Base-by-base conservation (phyloP, 139 green algal species). In the Haematococcus lacustris region DNA sequence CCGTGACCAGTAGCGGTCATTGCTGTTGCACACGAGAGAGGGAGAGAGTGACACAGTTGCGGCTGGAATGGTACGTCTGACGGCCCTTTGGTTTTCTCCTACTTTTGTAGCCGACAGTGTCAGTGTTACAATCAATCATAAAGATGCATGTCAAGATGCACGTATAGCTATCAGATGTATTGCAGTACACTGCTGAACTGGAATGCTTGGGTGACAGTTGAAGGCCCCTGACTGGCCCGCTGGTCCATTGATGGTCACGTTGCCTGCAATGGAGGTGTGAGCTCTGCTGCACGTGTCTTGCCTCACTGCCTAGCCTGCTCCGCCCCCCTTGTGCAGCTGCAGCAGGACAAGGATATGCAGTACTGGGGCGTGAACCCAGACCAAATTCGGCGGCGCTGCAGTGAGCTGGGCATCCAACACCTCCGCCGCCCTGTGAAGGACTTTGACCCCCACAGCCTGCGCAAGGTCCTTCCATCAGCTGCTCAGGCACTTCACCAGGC, bases 401-500 rank as follows among this genome's bases (percentile, higher is more conserved):
- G n/a, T 2, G 73, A 85, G 43, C 73, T 82, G 9, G 81, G 81
- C 38, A 71, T 94, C 28, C 67, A 79, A 17, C 61, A 89, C 33
- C 68, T 88, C 1, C 73, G 89, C 25, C 66, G 76, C 1, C 83
- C 84, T 59, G 85, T 92, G 39, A 51, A 76, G 28, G 90, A 95
- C 71, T 95, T 95, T 82, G 87, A 92, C 69, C 80, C 81, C 3
- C 74, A 91, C 71, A 88, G 75, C 61, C 78, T 95, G 73, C 82
- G 90, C 13, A 73, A 78, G 17, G 87, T 76, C 3, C 81, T 95
- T 26, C 90, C 90, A 0, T 41, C 51, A 0, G 86, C 84, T 9
- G 87, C 89, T 2, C 65, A 73, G 2, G 51, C 66, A 0, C 51
- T 91, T 2, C 34, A 76, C 0, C 9, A 80, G 23, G 81, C 67